Percentiles rank a stretch among this genome's conserved stretches.
phyloP scores from a whole-genome alignment of 2,329 filamentous ascomycete species.

The Cytospora mali region DNA sequence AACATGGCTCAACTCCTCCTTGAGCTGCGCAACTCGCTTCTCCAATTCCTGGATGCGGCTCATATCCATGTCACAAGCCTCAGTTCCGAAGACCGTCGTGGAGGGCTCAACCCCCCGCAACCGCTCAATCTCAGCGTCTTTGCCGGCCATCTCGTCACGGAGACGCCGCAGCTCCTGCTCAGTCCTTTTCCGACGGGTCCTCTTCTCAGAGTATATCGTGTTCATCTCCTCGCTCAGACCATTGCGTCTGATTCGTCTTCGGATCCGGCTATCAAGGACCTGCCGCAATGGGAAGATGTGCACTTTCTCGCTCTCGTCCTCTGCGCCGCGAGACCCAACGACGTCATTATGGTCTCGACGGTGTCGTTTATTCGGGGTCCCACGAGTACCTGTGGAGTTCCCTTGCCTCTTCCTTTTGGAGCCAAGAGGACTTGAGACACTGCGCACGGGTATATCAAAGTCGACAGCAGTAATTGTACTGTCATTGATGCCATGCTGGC shows the following conservation, averaged over 20 bases:
- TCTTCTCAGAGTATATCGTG: conserved; percentile 51
- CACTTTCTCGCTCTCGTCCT: conserved; percentile 39
- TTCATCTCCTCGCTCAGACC: conserved; percentile 63
- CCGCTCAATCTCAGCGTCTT: conserved; percentile 56
- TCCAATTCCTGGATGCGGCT: conserved; percentile 18
- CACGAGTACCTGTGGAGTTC: neutral
- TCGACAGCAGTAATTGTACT: conserved; percentile 14
- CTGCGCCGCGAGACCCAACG: neutral
- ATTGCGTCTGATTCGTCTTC: conserved; percentile 58
- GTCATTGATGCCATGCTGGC: neutral
- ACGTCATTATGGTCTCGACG: neutral
- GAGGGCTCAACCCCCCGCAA: conserved; percentile 36
- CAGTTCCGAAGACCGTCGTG: conserved; percentile 3
- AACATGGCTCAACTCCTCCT: neutral
- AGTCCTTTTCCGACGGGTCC: conserved; percentile 41
- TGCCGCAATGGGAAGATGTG: conserved; percentile 51
- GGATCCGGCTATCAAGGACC: conserved; percentile 58
- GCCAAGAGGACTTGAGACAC: neutral
- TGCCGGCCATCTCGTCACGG: conserved; percentile 49
- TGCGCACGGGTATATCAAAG: conserved; percentile 6
- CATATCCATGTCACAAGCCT: conserved; percentile 8
- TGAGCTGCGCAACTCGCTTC: conserved; percentile 8
- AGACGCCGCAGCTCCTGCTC: conserved; percentile 53
- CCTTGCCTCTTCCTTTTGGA: conserved; percentile 22
- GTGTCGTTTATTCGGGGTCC: conserved; percentile 2